Conservation (phyloP, 2,329 filamentous ascomycete species). For the Diaporthe sp. region DNA sequence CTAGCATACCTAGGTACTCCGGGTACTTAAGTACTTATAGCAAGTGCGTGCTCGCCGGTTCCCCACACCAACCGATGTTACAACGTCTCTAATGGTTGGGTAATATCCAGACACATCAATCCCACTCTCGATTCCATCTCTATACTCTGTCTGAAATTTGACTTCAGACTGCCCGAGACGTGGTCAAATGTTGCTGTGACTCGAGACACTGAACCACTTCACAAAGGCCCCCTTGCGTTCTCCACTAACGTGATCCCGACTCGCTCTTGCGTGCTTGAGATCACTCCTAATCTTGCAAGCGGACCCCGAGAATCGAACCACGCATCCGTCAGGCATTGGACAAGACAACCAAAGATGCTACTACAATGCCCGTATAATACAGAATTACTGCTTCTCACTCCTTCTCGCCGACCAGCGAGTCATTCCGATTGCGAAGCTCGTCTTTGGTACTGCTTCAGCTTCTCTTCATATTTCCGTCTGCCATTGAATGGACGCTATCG, state of each 20-base stretch:
- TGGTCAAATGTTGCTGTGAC: not conserved
- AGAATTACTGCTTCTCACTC: no score
- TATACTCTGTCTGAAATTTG: not conserved
- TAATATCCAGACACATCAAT: not conserved
- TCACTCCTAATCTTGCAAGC: not conserved
- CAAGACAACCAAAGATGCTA: not conserved
- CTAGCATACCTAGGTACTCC: not conserved
- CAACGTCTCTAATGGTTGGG: not conserved
- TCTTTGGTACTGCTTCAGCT: not conserved
- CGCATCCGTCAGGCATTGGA: not conserved
- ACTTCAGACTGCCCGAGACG: not conserved
- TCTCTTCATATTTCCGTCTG: not conserved
- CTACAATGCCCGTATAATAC: not conserved
- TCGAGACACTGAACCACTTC: not conserved
- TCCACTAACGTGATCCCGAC: slow-evolving; percentile 21
- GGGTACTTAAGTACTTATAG: slow-evolving; percentile 7
- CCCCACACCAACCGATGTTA: slow-evolving; percentile 12
- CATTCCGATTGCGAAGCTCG: not conserved
- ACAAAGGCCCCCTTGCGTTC: not conserved
- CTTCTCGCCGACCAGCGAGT: not conserved
- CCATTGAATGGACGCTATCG: not conserved
- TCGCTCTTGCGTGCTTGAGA: slow-evolving; percentile 29
- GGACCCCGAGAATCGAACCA: not conserved
- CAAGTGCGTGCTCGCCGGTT: not conserved
- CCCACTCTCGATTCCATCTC: not conserved